Evolutionary conservation across 352 stramenopile genomes (phyloP).

Genomic region (Pythium myriotylum): DNA sequence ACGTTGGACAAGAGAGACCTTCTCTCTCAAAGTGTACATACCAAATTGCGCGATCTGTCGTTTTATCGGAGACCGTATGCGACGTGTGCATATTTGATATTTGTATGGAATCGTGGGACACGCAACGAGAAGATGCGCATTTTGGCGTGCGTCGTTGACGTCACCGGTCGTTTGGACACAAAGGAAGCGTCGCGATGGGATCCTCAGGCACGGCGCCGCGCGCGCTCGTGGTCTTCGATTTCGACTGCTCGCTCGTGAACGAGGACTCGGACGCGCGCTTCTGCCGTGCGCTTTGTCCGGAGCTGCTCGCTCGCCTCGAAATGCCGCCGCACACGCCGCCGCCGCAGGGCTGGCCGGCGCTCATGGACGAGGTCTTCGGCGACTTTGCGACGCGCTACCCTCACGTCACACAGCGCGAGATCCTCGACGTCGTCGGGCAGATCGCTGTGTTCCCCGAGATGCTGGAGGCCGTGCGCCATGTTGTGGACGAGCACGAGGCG

Average conservation of each 20-base stretch:
- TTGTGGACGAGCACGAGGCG: slow-evolving; percentile 34
- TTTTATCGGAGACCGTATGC: too few relatives aligned
- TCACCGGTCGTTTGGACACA: background rate
- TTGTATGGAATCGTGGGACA: slow-evolving; percentile 1
- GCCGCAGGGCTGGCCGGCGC: slow-evolving; percentile 26
- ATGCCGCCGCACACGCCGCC: slow-evolving; percentile 15
- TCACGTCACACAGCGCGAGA: slow-evolving; percentile 23
- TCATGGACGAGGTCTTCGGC: slow-evolving; percentile 39
- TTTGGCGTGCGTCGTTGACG: too few relatives aligned
- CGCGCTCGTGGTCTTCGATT: slow-evolving; percentile 57
- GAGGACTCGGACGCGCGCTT: slow-evolving; percentile 49
- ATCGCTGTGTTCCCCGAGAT: slow-evolving; percentile 43
- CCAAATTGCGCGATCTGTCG: too few relatives aligned
- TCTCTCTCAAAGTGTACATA: too few relatives aligned
- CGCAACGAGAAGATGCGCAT: background rate
- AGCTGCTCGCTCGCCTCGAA: slow-evolving; percentile 25
- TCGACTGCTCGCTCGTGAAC: slow-evolving; percentile 50
- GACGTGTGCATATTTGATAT: slow-evolving; percentile 3
- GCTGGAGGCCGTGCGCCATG: slow-evolving; percentile 47
- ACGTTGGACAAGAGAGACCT: too few relatives aligned
- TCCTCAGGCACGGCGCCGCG: slow-evolving; percentile 1
- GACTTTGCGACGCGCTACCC: slow-evolving; percentile 31
- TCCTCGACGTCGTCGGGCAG: slow-evolving; percentile 29
- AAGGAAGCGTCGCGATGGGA: background rate
- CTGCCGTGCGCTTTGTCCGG: slow-evolving; percentile 33